Evolutionary conservation across 2,329 filamentous ascomycete species (phyloP).

Genomic region (Arthrobotrys megalospora): DNA sequence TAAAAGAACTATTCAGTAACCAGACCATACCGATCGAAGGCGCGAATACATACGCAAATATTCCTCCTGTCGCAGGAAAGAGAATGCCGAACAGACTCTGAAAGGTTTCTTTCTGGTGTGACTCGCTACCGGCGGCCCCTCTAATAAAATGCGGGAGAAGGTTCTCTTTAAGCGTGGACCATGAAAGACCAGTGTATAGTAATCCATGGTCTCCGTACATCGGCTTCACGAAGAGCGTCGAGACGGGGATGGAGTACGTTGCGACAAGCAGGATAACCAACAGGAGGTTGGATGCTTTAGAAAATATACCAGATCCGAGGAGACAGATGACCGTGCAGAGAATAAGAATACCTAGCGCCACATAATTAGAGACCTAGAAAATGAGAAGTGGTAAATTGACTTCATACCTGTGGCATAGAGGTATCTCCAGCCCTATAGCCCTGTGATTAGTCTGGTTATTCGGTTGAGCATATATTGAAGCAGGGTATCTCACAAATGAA

Average conservation of each 20-base stretch:
- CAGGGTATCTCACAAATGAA: conserved; percentile 62
- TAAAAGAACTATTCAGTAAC: not conserved
- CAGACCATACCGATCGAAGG: not conserved
- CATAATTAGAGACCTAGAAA: not conserved
- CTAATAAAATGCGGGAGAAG: conserved; percentile 77
- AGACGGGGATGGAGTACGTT: conserved; percentile 85
- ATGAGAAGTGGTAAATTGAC: not conserved
- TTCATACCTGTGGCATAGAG: conserved; percentile 75
- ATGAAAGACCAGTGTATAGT: conserved; percentile 85
- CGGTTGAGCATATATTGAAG: conserved; percentile 3
- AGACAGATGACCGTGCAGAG: conserved; percentile 82
- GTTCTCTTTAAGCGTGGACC: conserved; percentile 80
- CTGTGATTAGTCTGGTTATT: not conserved
- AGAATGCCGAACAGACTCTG: conserved; percentile 88
- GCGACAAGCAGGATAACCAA: conserved; percentile 79
- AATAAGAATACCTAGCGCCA: conserved; percentile 72
- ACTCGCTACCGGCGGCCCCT: conserved; percentile 75
- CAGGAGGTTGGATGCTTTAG: conserved; percentile 83
- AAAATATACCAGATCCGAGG: conserved; percentile 83
- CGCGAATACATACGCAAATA: conserved; percentile 71
- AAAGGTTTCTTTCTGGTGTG: conserved; percentile 77
- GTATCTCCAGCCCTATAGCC: conserved; percentile 82
- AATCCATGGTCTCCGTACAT: conserved; percentile 75
- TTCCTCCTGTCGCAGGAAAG: conserved; percentile 79
- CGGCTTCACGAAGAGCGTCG: conserved; percentile 77